Base-by-base conservation (phyloP, 2,329 filamentous ascomycete genomes). In the Herpotrichia juniperi region DNA sequence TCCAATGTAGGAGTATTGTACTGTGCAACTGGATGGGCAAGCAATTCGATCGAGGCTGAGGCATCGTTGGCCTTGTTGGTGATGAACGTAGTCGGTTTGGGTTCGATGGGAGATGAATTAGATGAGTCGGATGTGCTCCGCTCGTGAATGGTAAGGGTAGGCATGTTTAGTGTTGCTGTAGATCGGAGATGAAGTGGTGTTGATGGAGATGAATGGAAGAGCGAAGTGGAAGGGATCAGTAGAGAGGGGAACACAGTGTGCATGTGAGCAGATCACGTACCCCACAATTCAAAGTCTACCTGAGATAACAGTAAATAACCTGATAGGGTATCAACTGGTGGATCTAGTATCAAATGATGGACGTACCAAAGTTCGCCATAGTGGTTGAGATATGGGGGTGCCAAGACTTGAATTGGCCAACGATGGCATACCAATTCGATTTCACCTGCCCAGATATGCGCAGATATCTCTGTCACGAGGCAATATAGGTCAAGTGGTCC, bases 1-100 rank as follows among this genome's bases (percentile, higher is more conserved):
- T 65, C 58, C 17, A 53, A 50, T 7, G 4, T 17, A n/a, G 16
- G 16, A 31, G 42, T 32, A 14, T 9, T 21, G 28, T 17, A 37
- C 16, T 17, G 34, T 37, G 34, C 26, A n/a, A n/a, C n/a, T n/a
- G n/a, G n/a, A n/a, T n/a, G n/a, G n/a, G n/a, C n/a, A n/a, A n/a
- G n/a, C n/a, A n/a, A n/a, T n/a, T n/a, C n/a, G n/a, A n/a, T n/a
- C n/a, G n/a, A n/a, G n/a, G n/a, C n/a, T n/a, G 26, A 28, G n/a
- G 7, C 6, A 19, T 17, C 21, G 21, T 42, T 14, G 39, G 24
- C 21, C 22, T 42, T n/a, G 6, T 4, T 26, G 10, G 39, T 14
- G 7, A 42, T n/a, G 32, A 35, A 6, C 8, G 32, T 22, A 25
- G 39, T 42, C 12, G n/a, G 14, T 6, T 16, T 9, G 4, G 9